Percentiles rank a stretch among this genome's conserved stretches.
These are phyloP conservation scores for Plasmodium sp. DNA, from an alignment of 169 alveolate species.

Conservation along the genomic window DNA sequence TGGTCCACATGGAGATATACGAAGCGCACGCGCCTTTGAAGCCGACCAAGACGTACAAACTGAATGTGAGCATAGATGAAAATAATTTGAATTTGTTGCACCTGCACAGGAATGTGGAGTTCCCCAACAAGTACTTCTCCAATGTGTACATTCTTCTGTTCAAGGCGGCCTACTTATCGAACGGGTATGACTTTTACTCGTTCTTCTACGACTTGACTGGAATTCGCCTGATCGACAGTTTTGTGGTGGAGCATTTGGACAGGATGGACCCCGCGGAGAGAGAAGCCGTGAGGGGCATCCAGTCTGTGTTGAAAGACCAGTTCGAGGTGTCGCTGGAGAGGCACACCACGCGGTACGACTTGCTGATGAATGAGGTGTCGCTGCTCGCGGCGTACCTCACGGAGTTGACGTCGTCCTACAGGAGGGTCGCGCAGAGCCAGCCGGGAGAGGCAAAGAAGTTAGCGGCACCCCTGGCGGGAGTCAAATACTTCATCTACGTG, in stretches of 20 bases:
- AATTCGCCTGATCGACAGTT: slow-evolving; percentile 15
- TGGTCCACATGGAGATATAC: slow-evolving; percentile 52
- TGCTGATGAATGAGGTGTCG: slow-evolving; percentile 37
- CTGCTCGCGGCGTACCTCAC: slow-evolving; percentile 53
- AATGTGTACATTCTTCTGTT: slow-evolving; percentile 50
- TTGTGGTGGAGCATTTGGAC: not conserved
- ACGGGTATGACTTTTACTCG: slow-evolving; percentile 31
- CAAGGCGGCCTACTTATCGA: slow-evolving; percentile 61
- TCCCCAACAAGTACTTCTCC: slow-evolving; percentile 56
- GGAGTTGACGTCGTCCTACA: slow-evolving; percentile 69
- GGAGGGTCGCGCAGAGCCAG: not conserved
- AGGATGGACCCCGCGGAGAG: not conserved
- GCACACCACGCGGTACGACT: slow-evolving; percentile 19
- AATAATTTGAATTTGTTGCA: slow-evolving; percentile 37
- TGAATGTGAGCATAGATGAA: slow-evolving; percentile 71
- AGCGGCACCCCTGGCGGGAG: not conserved
- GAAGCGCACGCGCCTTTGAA: not conserved
- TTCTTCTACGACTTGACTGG: slow-evolving; percentile 69
- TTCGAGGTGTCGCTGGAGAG: not conserved
- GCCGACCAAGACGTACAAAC: not conserved
- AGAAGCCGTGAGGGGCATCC: not conserved
- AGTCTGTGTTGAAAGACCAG: not conserved
- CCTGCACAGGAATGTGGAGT: slow-evolving; percentile 22
- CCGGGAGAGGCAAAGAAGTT: too few species aligned
- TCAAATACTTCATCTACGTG: slow-evolving; percentile 52